Evolutionary conservation across 139 green algal species (phyloP), one percentile per base, ranked within the genome.

Genomic region (Chlamydomonas sp.): DNA sequence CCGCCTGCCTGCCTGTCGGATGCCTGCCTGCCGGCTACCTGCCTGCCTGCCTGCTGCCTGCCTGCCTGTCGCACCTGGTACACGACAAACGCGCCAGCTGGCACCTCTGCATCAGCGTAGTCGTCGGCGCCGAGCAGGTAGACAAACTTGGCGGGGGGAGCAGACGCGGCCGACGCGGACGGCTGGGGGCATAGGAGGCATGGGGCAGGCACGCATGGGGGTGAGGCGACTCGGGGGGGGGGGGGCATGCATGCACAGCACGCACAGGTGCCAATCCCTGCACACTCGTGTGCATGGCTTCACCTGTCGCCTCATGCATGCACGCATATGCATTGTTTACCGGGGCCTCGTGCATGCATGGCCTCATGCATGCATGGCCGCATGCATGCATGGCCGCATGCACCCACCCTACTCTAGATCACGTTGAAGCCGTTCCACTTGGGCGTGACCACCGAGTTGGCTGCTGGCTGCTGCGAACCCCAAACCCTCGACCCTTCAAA

Each of bases 401-500:
- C n/a, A n/a, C n/a, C n/a, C n/a, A n/a, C n/a, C n/a, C n/a, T n/a
- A n/a, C n/a, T n/a, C n/a, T 99, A 94, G 48, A 99, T 83, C 60
- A 99, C 81, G 70, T 97, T 97, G 83, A 94, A 96, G 60, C 93
- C 92, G 64, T 97, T 97, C 94, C 94, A 98, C 34, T 74, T 92
- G 22, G 88, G 83, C 37, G 73, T 85, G 57, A 98, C 85, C 48
- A 97, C 87, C n/a, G n/a, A n/a, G n/a, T n/a, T n/a, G n/a, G n/a
- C n/a, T n/a, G n/a, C n/a, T n/a, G n/a, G n/a, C n/a, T n/a, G n/a
- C n/a, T n/a, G n/a, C n/a, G n/a, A n/a, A n/a, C n/a, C n/a, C n/a
- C n/a, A n/a, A n/a, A n/a, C n/a, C n/a, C n/a, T n/a, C n/a, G n/a
- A n/a, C n/a, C n/a, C n/a, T n/a, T n/a, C n/a, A n/a, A n/a, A n/a